Base-by-base conservation (phyloP, 2,329 filamentous ascomycete genomes). In the Aureobasidium sp. region DNA sequence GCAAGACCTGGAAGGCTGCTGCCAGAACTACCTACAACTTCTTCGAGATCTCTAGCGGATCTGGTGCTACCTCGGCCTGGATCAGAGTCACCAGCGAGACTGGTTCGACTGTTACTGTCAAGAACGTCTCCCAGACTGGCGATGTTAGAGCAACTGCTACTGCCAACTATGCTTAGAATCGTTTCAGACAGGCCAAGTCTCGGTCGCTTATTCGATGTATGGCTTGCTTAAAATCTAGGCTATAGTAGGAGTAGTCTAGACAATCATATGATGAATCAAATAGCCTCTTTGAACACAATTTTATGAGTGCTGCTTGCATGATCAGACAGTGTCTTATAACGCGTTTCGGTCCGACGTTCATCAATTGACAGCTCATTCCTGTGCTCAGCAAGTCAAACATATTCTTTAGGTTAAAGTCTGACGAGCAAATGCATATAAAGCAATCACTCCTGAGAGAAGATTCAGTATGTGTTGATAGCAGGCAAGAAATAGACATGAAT, bases 21-120 rank as follows among this genome's bases (percentile, higher is more conserved):
- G 61, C 33, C n/a, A 60, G 66, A 47, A 60, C 66, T 40, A 65
- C 59, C 31, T 66, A 68, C 63, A 68, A 68, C 62, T 67, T 67
- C 57, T 68, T 68, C 45, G 64, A 65, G 45, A 62, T 65, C 19
- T 56, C 61, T 0, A 62, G 62, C 19, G 62, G 60, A 5, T 24
- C 63, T 9, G 60, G 62, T 33, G 48, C 60, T 17, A 47, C 56
- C 11, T 62, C 62, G 12, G 67, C 66, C 47, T 66, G 63, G 65
- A 63, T 68, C 44, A 58, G 64, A 56, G 64, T 65, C 8, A 67
- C 65, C 12, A 63, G 58, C 35, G 52, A 65, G n/a, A 62, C 50
- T 14, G 64, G 62, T 7, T 37, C 45, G 5, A 29, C 57, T 15
- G 56, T 65, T 27, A 53, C 56, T 33, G 63, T 65, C 17, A 64